phyloP scores from a whole-genome alignment of 805 yeast genomes.

The Tetrapisispora pingtungensis region DNA sequence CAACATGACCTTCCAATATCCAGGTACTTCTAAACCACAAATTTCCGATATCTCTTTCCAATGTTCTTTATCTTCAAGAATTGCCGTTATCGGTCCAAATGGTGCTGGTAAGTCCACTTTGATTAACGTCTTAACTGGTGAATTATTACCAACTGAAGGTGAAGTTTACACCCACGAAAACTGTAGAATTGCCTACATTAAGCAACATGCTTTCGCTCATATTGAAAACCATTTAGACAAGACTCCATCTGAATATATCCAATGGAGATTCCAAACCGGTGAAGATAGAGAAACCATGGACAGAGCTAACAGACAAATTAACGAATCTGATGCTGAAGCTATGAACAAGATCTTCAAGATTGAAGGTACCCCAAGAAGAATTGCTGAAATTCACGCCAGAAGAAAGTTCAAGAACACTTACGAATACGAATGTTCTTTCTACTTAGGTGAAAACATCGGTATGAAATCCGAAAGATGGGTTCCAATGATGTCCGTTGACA shows the following conservation, averaged over 20 bases:
- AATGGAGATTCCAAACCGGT: conserved; percentile 99
- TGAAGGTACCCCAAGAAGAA: conserved; percentile 98
- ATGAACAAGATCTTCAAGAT: conserved; percentile 99
- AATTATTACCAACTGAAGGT: conserved; percentile 95
- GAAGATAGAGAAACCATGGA: conserved; percentile 99
- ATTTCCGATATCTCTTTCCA: conserved; percentile 87
- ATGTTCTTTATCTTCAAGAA: conserved; percentile 98
- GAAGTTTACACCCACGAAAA: conserved; percentile 99
- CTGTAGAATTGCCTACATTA: conserved; percentile 99
- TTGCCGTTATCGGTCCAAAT: conserved; percentile 99
- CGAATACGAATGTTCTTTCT: conserved; percentile 98
- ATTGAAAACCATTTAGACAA: conserved; percentile 97
- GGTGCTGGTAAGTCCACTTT: conserved; percentile 99
- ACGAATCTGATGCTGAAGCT: conserved; percentile 92
- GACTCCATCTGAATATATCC: conserved; percentile 99
- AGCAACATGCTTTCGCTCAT: conserved; percentile 99
- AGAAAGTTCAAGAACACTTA: conserved; percentile 99
- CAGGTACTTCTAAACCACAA: conserved; percentile 97
- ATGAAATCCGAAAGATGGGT: conserved; percentile 99
- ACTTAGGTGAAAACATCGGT: conserved; percentile 96
- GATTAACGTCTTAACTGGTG: conserved; percentile 98
- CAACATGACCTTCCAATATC: conserved; percentile 98
- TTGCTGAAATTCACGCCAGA: conserved; percentile 88
- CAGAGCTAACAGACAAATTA: conserved; percentile 98
- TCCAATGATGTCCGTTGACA: conserved; percentile 98